Evolutionary conservation across 192 early-diverging fungal species (phyloP).

Genomic region (Podochytrium sp.): DNA sequence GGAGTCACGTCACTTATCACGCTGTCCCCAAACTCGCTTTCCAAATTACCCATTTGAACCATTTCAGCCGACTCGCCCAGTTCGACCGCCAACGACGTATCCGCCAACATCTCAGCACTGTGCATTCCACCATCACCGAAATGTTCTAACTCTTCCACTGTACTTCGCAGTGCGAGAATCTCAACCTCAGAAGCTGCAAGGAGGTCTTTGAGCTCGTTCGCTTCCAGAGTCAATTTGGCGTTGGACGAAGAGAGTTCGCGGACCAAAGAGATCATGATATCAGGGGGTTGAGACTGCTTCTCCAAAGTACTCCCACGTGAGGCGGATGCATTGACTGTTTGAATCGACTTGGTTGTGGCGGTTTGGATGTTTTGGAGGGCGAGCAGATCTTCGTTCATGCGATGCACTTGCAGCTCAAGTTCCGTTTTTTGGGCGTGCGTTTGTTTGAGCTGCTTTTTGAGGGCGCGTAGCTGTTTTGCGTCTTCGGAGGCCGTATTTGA

Average conservation of each 20-base stretch:
- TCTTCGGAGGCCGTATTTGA: background rate
- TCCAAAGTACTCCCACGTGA: background rate
- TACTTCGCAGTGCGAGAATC: background rate
- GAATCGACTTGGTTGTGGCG: background rate
- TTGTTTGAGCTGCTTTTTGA: conserved; percentile 4
- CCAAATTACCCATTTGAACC: background rate
- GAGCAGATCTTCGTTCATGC: background rate
- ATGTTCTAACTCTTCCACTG: conserved; percentile 17
- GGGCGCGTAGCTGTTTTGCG: background rate
- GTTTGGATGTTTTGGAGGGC: background rate
- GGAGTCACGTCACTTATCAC: background rate
- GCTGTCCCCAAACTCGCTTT: background rate
- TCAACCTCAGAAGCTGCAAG: conserved; percentile 12
- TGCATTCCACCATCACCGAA: background rate
- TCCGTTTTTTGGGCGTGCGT: background rate
- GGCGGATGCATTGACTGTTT: background rate
- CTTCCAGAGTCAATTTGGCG: conserved; percentile 4
- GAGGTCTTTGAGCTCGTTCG: background rate
- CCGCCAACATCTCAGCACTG: background rate
- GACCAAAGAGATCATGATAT: conserved; percentile 9
- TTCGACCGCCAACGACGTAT: background rate
- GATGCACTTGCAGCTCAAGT: background rate
- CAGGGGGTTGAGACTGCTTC: background rate
- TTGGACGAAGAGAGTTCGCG: conserved; percentile 24
- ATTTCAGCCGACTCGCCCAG: background rate